phyloP scores from a whole-genome alignment of 768 basidiomycete genomes.

The Hortiboletus flavorubellus region DNA sequence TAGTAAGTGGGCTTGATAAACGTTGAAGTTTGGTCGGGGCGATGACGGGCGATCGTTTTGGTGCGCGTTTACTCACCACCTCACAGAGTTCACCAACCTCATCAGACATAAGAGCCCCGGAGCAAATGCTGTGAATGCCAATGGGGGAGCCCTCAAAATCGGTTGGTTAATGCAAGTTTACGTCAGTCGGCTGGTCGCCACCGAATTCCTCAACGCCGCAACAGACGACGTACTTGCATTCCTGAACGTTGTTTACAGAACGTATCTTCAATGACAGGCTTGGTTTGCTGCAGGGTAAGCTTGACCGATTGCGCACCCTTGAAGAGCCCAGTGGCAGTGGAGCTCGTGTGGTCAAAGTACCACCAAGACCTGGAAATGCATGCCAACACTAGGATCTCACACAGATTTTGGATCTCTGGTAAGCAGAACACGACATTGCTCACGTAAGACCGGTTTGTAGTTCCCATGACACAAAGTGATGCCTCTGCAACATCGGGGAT shows the following conservation, averaged over 20 bases:
- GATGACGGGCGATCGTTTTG: conserved; percentile 41
- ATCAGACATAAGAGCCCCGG: conserved; percentile 59
- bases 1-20: conserved; percentile 58
- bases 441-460: background rate
- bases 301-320: conserved; percentile 41
- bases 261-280: conserved; percentile 55
- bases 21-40: conserved; percentile 40
- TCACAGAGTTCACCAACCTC: background rate
- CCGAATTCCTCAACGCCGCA: conserved; percentile 64
- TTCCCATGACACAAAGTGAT: conserved; percentile 53
- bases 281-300: conserved; percentile 47
- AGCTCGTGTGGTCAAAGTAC: conserved; percentile 50
- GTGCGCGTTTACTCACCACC: conserved; percentile 8
- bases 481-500: conserved; percentile 59
- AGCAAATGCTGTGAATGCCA: conserved; percentile 58
- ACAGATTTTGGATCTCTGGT: conserved; percentile 76
- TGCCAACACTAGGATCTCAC: conserved; percentile 55
- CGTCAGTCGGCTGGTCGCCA: conserved; percentile 39
- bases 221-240: conserved; percentile 68
- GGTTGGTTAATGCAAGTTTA: background rate
- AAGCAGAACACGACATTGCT: conserved; percentile 11
- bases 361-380: conserved; percentile 32
- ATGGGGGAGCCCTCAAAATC: conserved; percentile 34
- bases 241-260: conserved; percentile 48
- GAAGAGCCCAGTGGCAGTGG: conserved; percentile 57